Conservation (phyloP, 106 monocot species). For the Dioscorea alata region DNA sequence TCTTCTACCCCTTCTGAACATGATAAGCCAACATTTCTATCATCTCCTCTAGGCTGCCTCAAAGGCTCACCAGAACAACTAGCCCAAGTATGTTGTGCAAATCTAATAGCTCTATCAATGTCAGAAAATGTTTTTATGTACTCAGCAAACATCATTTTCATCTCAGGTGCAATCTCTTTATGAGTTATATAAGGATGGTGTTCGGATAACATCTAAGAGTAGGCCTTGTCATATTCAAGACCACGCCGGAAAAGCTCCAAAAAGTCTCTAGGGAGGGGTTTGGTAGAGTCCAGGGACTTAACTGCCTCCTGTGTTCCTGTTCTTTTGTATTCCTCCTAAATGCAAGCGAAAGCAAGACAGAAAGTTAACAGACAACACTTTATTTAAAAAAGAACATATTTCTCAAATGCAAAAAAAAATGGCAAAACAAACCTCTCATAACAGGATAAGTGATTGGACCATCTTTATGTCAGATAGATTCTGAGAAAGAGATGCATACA, state of each 20-base stretch:
- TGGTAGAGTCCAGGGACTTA: constrained; percentile 19
- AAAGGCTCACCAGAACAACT: constrained; percentile 5
- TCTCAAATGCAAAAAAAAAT: constrained; percentile 11
- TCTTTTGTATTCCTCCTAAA: constrained; percentile 54
- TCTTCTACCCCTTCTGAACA: constrained; percentile 4
- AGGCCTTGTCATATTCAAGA: constrained; percentile 34
- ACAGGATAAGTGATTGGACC: constrained; percentile 91
- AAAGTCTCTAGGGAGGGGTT: constrained; percentile 40
- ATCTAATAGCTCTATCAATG: constrained; percentile 11
- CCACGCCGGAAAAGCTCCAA: constrained; percentile 39
- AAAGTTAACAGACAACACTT: background rate
- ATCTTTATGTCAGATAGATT: constrained; percentile 69
- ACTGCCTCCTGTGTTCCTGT: constrained; percentile 43
- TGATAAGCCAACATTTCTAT: background rate
- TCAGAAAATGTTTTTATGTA: constrained; percentile 21
- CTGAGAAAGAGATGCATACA: constrained; percentile 84
- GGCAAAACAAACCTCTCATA: constrained; percentile 68
- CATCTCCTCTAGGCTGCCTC: constrained; percentile 2
- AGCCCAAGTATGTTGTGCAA: background rate
- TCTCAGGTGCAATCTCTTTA: constrained; percentile 18
- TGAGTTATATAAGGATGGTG: constrained; percentile 16
- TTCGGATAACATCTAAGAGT: constrained; percentile 28
- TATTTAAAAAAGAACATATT: background rate
- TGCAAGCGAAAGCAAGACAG: constrained; percentile 17
- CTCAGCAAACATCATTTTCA: constrained; percentile 22